Evolutionary conservation across 1,139 yeast genomes (phyloP).

Genomic region (Yamadazyma siamensis): DNA sequence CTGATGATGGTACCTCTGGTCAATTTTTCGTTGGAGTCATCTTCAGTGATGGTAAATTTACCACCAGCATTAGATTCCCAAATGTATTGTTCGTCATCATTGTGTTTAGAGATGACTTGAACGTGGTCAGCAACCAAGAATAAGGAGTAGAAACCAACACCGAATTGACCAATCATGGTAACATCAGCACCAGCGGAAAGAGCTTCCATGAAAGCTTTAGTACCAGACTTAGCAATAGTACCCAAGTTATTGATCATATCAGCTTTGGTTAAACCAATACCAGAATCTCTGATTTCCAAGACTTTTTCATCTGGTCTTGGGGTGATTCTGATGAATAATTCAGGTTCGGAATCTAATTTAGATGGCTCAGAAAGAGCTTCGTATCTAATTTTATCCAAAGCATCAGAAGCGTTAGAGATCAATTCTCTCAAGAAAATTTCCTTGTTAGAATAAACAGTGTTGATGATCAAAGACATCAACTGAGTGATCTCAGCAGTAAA

Average conservation of each 20-base stretch:
- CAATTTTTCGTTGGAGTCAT: slow-evolving; percentile 78
- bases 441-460: slow-evolving; percentile 99
- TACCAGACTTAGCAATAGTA: slow-evolving; percentile 99
- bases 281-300: slow-evolving; percentile 97
- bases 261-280: slow-evolving; percentile 99
- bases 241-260: slow-evolving; percentile 99
- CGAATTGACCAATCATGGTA: slow-evolving; percentile 99
- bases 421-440: slow-evolving; percentile 99
- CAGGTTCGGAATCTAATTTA: slow-evolving; percentile 92
- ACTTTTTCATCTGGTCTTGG: slow-evolving; percentile 94
- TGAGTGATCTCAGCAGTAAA: slow-evolving; percentile 99
- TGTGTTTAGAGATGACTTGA: slow-evolving; percentile 97
- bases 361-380: slow-evolving; percentile 92
- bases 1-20: slow-evolving; percentile 96
- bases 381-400: slow-evolving; percentile 92
- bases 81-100: slow-evolving; percentile 98
- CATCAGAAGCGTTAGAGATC: slow-evolving; percentile 91
- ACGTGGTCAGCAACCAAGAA: slow-evolving; percentile 99
- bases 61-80: slow-evolving; percentile 99
- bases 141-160: slow-evolving; percentile 99
- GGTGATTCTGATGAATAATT: slow-evolving; percentile 93
- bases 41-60: slow-evolving; percentile 93
- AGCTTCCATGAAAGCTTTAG: slow-evolving; percentile 99
- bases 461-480: slow-evolving; percentile 99
- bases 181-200: slow-evolving; percentile 99